Base-by-base conservation (phyloP, 139 green algal species). In the Klebsormidium nitens region DNA sequence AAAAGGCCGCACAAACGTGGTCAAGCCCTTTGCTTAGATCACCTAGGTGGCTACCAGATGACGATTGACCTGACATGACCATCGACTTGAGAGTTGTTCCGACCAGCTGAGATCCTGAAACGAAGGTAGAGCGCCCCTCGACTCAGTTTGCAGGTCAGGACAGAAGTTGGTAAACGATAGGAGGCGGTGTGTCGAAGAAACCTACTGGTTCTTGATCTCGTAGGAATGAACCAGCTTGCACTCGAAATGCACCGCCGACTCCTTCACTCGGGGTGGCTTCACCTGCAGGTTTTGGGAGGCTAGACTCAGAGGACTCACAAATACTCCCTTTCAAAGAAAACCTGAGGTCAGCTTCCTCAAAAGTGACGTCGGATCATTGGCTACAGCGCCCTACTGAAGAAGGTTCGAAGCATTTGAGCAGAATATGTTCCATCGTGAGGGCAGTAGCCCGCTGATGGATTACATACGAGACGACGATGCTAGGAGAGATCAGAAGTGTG, bases 181-280 rank as follows among this genome's bases (percentile, higher is more conserved):
- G 42, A 8, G 11, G 8, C 14, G 42, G 11, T 50, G 42, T 26
- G 14, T 8, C 42, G 42, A 50, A 26, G 42, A 50, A 50, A 14
- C 14, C 65, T 38, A 40, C 44, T 80, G 61, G 71, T 91, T 86
- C 5, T 80, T 76, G 5, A 90, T 63, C 1, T 89, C 77, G 38
- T 95, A 80, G 2, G 83, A 81, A 64, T 87, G 52, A 23, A 55
- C 55, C 35, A 97, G 55, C 60, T 75, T 80, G 82, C 91, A 97
- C 80, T 97, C 91, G 75, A 97, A 81, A 31, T 93, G 85, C 29
- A 97, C 72, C 1, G 88, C 91, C 0, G 86, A 85, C 84, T 97
- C 91, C 1, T 66, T 68, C 1, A 97, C 79, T 0, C 91, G 84
- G 1, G 90, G 90, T 1, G 91, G 75, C 69, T 81, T 84, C 23